phyloP scores from a whole-genome alignment of 179 eudicot species.

The Beta lomatogona region DNA sequence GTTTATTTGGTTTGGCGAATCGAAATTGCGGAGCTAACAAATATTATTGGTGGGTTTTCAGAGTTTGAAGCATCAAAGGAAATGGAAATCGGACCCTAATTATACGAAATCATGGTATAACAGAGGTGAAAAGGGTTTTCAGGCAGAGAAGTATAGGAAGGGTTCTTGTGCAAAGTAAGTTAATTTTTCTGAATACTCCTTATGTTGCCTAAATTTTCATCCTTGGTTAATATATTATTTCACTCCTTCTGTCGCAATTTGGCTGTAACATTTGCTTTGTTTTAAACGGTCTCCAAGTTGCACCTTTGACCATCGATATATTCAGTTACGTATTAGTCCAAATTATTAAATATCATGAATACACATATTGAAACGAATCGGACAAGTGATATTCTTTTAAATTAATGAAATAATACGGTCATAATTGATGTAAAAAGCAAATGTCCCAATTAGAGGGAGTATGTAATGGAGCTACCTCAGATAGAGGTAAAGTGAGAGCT shows the following conservation, averaged over 20 bases:
- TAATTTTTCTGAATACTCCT: background rate
- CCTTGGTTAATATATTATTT: background rate
- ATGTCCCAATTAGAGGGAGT: background rate
- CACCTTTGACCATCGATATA: too few species aligned
- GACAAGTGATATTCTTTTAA: too few species aligned
- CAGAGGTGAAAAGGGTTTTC: conserved; percentile 75
- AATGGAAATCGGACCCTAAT: conserved; percentile 84
- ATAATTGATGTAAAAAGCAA: too few species aligned
- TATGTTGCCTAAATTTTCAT: background rate
- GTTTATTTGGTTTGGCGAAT: background rate
- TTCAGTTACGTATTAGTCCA: too few species aligned
- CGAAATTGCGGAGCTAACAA: background rate
- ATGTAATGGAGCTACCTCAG: background rate
- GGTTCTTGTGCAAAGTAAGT: conserved; percentile 94
- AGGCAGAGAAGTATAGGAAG: conserved; percentile 77
- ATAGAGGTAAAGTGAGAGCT: background rate
- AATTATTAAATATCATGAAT: too few species aligned
- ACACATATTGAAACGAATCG: too few species aligned
- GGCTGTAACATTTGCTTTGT: background rate
- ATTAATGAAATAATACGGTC: too few species aligned
- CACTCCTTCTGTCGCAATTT: background rate
- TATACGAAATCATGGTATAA: conserved; percentile 84
- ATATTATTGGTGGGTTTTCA: conserved; percentile 24
- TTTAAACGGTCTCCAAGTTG: too few species aligned
- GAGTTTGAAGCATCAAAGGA: conserved; percentile 97